A percentile compares a stretch with the other conserved stretches of the same genome.
Evolutionary conservation across 2,329 filamentous ascomycete genomes (phyloP).

Genomic region (Aureobasidium sp.): DNA sequence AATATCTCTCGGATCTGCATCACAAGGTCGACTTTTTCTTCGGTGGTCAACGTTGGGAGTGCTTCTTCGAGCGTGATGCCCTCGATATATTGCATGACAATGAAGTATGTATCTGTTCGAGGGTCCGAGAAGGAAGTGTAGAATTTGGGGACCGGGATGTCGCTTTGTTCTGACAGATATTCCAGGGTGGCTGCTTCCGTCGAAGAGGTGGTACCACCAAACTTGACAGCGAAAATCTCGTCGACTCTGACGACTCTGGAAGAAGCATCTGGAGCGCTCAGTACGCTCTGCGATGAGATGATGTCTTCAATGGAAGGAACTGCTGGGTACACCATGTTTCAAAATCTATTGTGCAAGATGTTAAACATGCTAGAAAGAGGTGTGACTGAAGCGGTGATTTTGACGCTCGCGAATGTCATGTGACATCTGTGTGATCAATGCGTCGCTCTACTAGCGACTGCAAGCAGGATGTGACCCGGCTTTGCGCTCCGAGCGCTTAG

Average conservation of each 20-base stretch:
- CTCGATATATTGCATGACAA: conserved; percentile 27
- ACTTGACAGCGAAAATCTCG: conserved; percentile 22
- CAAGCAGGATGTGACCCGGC: background rate
- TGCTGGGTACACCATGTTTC: background rate
- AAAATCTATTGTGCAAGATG: background rate
- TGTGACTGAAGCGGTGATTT: background rate
- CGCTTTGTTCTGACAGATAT: conserved; percentile 17
- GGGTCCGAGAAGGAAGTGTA: conserved; percentile 17
- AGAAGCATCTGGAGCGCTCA: conserved; percentile 18
- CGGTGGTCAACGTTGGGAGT: conserved; percentile 18
- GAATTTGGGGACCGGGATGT: conserved; percentile 19
- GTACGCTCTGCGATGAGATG: conserved; percentile 5
- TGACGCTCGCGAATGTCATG: background rate
- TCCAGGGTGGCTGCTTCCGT: conserved; percentile 19
- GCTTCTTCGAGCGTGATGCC: conserved; percentile 22
- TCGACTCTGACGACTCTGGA: conserved; percentile 4
- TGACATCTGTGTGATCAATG: background rate
- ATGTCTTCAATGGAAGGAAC: conserved; percentile 22
- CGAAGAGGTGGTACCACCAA: conserved; percentile 8
- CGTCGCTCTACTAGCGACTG: background rate
- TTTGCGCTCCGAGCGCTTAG: conserved; percentile 2
- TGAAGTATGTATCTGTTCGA: conserved; percentile 18
- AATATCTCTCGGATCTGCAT: conserved; percentile 22
- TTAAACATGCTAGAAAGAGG: conserved; percentile 1
- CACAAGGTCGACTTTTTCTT: conserved; percentile 22